Evolutionary conservation across 176 grass and related monocot genomes (phyloP).

Genomic region (Triticum turgidum): DNA sequence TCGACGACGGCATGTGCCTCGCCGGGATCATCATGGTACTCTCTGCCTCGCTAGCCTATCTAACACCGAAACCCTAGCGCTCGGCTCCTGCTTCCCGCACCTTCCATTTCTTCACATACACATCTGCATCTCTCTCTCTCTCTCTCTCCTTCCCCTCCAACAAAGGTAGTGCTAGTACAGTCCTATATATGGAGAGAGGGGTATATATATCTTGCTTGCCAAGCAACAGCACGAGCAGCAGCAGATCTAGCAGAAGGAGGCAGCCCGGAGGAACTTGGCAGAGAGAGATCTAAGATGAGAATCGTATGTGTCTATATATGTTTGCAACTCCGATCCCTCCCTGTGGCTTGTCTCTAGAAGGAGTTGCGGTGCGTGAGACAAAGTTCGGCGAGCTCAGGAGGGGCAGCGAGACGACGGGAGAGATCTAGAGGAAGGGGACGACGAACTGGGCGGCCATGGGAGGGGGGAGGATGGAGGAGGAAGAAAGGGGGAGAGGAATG

Average conservation of each 20-base stretch:
- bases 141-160: neutral
- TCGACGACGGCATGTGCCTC: slow-evolving; percentile 72
- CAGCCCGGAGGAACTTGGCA: slow-evolving; percentile 27
- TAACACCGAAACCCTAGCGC: slow-evolving; percentile 54
- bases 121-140: neutral
- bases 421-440: slow-evolving; percentile 12
- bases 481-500: slow-evolving; percentile 50
- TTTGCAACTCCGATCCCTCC: slow-evolving; percentile 36
- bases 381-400: slow-evolving; percentile 36
- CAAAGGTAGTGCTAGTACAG: neutral
- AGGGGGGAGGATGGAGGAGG: slow-evolving; percentile 27
- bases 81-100: neutral
- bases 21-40: slow-evolving; percentile 95
- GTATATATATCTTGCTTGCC: slow-evolving; percentile 26
- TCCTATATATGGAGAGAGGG: slow-evolving; percentile 30
- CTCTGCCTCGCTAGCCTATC: neutral
- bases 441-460: slow-evolving; percentile 42
- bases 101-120: slow-evolving; percentile 44
- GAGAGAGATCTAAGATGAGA: slow-evolving; percentile 51
- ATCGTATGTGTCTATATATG: slow-evolving; percentile 29
- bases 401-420: slow-evolving; percentile 14
- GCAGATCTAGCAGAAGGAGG: slow-evolving; percentile 57
- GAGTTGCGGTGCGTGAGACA: slow-evolving; percentile 28
- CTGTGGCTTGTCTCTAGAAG: slow-evolving; percentile 5
- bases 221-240: slow-evolving; percentile 42